Percentiles rank a stretch among this genome's conserved stretches.
These are phyloP conservation scores for Berkeleyomyces rouxiae DNA, from an alignment of 2,329 filamentous ascomycete genomes.

Conservation along the genomic window DNA sequence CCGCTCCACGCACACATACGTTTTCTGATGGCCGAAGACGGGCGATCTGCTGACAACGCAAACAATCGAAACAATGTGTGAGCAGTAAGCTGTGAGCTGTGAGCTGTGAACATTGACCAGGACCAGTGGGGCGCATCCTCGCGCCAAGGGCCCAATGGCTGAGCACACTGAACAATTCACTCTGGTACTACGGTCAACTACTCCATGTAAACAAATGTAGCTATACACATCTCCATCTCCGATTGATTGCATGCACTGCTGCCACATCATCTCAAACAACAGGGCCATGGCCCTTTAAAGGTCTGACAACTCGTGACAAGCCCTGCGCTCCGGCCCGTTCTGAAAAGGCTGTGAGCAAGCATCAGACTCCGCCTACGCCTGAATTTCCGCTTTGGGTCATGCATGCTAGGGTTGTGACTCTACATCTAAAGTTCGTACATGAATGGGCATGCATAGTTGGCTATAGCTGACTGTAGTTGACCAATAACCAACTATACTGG, in stretches of 20 bases:
- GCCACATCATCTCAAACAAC: neutral
- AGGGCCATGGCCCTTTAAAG: neutral
- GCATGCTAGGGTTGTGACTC: neutral
- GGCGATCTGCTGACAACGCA: neutral
- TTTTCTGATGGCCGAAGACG: neutral
- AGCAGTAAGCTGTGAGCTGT: neutral
- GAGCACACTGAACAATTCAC: no score
- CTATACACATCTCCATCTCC: no score
- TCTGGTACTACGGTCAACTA: no score
- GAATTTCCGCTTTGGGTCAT: neutral
- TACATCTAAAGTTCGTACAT: neutral
- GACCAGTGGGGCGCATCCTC: no score
- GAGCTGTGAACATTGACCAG: no score
- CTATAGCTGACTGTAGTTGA: no score
- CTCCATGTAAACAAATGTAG: no score
- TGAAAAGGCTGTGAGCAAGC: neutral
- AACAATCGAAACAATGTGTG: neutral
- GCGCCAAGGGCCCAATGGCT: no score
- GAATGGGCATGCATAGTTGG: neutral
- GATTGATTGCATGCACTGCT: neutral
- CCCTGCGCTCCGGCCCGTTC: neutral
- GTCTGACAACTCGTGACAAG: constrained; percentile 1
- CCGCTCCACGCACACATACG: neutral
- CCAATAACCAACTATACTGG: no score
- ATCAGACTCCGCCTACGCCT: neutral